Conservation (phyloP, 2,329 filamentous ascomycete species). For the Fusarium phyllophilum region DNA sequence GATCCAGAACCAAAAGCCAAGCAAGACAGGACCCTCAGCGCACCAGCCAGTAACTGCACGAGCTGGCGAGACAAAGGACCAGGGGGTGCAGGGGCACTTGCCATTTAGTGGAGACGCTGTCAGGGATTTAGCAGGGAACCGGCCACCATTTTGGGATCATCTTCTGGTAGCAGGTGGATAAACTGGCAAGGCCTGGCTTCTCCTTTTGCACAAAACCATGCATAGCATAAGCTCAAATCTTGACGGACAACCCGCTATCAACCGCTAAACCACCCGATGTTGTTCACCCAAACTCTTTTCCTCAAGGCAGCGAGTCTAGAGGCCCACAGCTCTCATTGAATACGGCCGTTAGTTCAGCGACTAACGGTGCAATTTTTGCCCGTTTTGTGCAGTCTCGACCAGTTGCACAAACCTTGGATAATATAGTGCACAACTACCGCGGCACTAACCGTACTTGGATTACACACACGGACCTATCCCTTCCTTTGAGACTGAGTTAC, state of each 20-base stretch:
- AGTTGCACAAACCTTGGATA: conserved; percentile 4
- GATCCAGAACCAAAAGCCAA: conserved; percentile 9
- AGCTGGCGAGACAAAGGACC: conserved; percentile 21
- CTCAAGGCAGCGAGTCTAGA: not conserved
- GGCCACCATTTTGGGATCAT: conserved; percentile 31
- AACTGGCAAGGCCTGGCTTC: conserved; percentile 8
- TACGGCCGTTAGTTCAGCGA: not conserved
- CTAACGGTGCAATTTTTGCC: not conserved
- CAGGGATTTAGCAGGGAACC: conserved; percentile 28
- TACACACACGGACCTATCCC: not conserved
- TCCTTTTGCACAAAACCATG: conserved; percentile 30
- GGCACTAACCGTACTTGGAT: not conserved
- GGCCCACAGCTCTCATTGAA: not conserved
- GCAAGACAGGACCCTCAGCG: conserved; percentile 8
- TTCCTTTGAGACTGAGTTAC: not conserved
- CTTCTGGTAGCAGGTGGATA: conserved; percentile 19
- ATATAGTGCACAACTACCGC: conserved; percentile 2
- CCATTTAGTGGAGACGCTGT: conserved; percentile 13
- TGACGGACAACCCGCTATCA: conserved; percentile 1
- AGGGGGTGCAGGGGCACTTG: conserved; percentile 28
- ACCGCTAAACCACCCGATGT: not conserved
- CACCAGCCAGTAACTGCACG: conserved; percentile 26
- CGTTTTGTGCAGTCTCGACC: not conserved
- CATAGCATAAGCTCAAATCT: conserved; percentile 17
- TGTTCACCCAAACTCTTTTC: not conserved